Conservation (phyloP, 768 basidiomycete genomes). For the Hygrocybe punicea region DNA sequence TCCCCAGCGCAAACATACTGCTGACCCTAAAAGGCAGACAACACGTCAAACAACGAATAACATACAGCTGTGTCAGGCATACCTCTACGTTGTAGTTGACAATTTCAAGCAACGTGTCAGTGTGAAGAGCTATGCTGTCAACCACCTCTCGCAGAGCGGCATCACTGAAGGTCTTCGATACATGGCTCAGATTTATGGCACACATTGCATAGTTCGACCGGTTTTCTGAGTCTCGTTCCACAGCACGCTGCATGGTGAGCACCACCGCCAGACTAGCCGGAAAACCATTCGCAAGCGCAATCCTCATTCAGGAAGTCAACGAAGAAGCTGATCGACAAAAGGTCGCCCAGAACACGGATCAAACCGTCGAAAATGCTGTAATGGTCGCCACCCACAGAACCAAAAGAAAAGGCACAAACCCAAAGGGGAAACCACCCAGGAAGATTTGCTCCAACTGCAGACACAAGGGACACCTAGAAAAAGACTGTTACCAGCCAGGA, state of each 20-base stretch:
- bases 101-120: constrained; percentile 86
- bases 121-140: constrained; percentile 75
- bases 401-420: too few species aligned
- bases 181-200: constrained; percentile 95
- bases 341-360: too few species aligned
- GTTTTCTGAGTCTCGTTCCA: constrained; percentile 89
- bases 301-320: too few species aligned
- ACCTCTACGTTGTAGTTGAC: constrained; percentile 97
- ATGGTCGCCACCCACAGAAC: too few species aligned
- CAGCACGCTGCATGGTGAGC: constrained; percentile 90
- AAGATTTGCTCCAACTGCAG: too few species aligned
- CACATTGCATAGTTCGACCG: constrained; percentile 99
- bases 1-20: constrained; percentile 95
- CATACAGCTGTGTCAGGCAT: constrained; percentile 15
- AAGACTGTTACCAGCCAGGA: too few species aligned
- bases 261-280: too few species aligned
- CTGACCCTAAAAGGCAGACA: constrained; percentile 14
- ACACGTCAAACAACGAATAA: constrained; percentile 7
- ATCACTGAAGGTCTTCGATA: constrained; percentile 92
- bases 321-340: too few species aligned
- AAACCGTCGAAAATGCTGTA: too few species aligned
- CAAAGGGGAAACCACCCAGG: too few species aligned
- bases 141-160: constrained; percentile 94
- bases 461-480: too few species aligned
- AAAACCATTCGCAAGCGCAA: too few species aligned